Evolutionary conservation across 2,329 filamentous ascomycete species (phyloP).

Genomic region (Sporothrix euskadiensis): DNA sequence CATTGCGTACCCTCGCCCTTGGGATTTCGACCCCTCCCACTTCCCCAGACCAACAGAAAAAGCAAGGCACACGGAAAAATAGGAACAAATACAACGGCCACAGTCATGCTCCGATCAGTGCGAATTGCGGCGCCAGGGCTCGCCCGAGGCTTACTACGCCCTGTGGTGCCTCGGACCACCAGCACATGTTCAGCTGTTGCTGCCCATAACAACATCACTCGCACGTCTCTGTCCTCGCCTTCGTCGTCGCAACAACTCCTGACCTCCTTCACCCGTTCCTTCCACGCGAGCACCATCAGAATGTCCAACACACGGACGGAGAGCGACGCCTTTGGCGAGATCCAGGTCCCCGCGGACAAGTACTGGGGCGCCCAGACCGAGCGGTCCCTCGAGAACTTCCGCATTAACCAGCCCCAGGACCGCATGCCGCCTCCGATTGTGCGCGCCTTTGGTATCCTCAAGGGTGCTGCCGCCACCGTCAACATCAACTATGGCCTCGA

Average conservation of each 20-base stretch:
- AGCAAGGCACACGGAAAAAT: constrained; percentile 6
- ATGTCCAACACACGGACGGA: constrained; percentile 67
- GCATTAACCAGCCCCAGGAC: constrained; percentile 98
- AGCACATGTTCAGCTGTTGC: constrained; percentile 21
- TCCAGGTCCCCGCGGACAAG: constrained; percentile 86
- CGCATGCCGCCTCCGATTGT: constrained; percentile 94
- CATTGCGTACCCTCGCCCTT: constrained; percentile 7
- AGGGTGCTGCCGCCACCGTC: constrained; percentile 92
- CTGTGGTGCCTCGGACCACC: constrained; percentile 24
- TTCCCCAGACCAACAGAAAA: constrained; percentile 18
- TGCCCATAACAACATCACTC: constrained; percentile 14
- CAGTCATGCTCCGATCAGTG: constrained; percentile 32
- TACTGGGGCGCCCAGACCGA: constrained; percentile 99
- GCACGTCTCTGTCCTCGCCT: not conserved
- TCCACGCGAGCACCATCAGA: constrained; percentile 36
- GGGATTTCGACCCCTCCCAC: constrained; percentile 15
- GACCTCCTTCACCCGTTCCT: constrained; percentile 11
- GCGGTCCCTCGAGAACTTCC: constrained; percentile 95
- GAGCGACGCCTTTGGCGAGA: constrained; percentile 96
- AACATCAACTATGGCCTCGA: constrained; percentile 95
- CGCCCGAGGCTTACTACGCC: constrained; percentile 28
- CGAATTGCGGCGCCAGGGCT: constrained; percentile 27
- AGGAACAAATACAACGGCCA: constrained; percentile 9
- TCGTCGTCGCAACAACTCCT: constrained; percentile 20
- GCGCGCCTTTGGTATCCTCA: constrained; percentile 92